Conservation (phyloP, 257 asterid species). For the Solanum sparsipilum region DNA sequence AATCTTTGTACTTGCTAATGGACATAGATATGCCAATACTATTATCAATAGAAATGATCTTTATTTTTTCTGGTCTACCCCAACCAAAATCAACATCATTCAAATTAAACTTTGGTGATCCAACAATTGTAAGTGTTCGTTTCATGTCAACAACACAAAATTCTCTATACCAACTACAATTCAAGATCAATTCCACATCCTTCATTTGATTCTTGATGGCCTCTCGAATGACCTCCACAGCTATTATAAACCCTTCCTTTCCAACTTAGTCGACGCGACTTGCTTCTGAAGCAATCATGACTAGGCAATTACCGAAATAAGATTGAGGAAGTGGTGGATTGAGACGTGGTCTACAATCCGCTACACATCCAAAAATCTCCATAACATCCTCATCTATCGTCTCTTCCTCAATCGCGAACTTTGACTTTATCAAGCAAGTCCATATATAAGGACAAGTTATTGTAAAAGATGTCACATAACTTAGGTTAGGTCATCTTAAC, state of each 20-base stretch:
- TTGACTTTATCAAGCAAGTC: background rate
- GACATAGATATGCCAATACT: background rate
- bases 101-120: conserved; percentile 35
- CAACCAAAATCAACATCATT: conserved; percentile 39
- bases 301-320: conserved; percentile 41
- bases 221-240: background rate
- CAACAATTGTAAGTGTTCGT: conserved; percentile 12
- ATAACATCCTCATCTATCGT: background rate
- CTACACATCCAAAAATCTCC: background rate
- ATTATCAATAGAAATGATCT: conserved; percentile 23
- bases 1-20: too few relatives aligned
- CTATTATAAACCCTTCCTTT: background rate
- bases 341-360: background rate
- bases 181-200: conserved; percentile 1
- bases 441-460: background rate
- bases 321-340: conserved; percentile 10
- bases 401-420: background rate
- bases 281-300: background rate
- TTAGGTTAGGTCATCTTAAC: conserved; percentile 5
- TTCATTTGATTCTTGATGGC: background rate
- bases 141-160: background rate
- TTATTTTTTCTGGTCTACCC: conserved; percentile 29
- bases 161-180: background rate
- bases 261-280: background rate
- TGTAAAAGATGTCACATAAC: background rate